Percentiles rank a stretch among this genome's conserved stretches.
Conservation (phyloP, 2,329 filamentous ascomycete genomes). For the Fusarium nygamai region DNA sequence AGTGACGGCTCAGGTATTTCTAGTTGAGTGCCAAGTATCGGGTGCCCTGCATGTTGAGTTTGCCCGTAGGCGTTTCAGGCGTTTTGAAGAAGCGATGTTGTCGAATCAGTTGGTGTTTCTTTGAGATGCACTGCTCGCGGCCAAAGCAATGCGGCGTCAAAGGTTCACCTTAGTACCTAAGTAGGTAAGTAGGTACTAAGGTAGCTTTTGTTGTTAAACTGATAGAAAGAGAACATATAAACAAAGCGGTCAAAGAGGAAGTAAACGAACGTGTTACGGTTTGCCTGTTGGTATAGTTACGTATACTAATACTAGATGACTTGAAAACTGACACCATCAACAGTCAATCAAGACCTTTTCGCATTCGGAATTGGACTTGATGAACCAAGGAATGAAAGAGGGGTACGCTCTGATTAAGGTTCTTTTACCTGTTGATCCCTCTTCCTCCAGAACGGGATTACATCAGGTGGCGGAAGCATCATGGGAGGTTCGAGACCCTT, state of each 20-base stretch:
- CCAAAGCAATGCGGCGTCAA: constrained; percentile 17
- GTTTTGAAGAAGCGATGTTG: constrained; percentile 9
- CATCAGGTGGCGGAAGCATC: constrained; percentile 40
- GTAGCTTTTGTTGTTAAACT: background rate
- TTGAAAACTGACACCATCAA: background rate
- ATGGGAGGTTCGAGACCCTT: constrained; percentile 18
- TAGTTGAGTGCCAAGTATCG: constrained; percentile 11
- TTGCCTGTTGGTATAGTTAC: background rate
- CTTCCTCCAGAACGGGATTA: constrained; percentile 19
- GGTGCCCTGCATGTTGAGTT: constrained; percentile 18
- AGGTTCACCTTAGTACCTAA: background rate
- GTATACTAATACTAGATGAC: background rate
- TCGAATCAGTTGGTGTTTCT: constrained; percentile 32
- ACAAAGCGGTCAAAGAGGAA: background rate
- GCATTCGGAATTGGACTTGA: constrained; percentile 3
- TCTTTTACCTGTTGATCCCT: constrained; percentile 4
- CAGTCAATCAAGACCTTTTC: constrained; percentile 18
- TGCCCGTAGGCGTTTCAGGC: constrained; percentile 34
- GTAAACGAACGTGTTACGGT: background rate
- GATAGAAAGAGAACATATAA: background rate
- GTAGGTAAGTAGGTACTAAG: background rate
- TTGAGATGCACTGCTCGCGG: constrained; percentile 19
- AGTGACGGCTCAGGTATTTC: constrained; percentile 15
- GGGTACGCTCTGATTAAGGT: background rate
- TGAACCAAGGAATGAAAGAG: background rate